phyloP scores from a whole-genome alignment of 352 stramenopile species.

The Thraustochytrium striatum region DNA sequence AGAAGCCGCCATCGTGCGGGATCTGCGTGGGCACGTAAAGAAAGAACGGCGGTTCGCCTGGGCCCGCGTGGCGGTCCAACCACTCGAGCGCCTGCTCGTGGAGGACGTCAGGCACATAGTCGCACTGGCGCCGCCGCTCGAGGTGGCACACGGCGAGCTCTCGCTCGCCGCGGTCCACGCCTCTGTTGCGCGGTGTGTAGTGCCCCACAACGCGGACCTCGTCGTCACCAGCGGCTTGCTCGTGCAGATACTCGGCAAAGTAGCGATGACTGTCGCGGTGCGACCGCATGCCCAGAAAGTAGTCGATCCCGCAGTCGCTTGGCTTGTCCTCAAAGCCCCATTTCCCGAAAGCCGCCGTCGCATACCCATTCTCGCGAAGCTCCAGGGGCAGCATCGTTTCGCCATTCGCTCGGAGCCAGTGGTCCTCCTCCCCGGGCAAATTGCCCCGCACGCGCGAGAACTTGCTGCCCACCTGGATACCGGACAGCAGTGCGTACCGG shows the following conservation, averaged over 20 bases:
- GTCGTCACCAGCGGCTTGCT: no score
- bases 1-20: conserved; percentile 19
- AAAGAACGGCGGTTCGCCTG: conserved; percentile 19
- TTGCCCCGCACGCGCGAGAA: conserved; percentile 34
- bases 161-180: background rate
- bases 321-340: conserved; percentile 23
- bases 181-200: conserved; percentile 22
- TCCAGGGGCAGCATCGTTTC: conserved; percentile 1
- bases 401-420: conserved; percentile 11
- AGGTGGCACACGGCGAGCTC: conserved; percentile 19
- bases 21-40: conserved; percentile 31
- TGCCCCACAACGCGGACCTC: no score
- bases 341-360: conserved; percentile 17
- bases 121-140: background rate
- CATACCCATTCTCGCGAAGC: background rate
- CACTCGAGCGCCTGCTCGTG: conserved; percentile 25
- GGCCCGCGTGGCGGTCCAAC: background rate
- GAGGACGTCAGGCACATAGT: conserved; percentile 44
- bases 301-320: conserved; percentile 24
- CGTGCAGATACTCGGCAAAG: conserved; percentile 25
- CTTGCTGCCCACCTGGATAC: conserved; percentile 33
- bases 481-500: conserved; percentile 22
- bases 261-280: conserved; percentile 7
- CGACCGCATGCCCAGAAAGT: conserved; percentile 23
- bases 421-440: background rate